Evolutionary conservation across 192 early-diverging fungal species (phyloP).

Genomic region (Linnemannia zychae): DNA sequence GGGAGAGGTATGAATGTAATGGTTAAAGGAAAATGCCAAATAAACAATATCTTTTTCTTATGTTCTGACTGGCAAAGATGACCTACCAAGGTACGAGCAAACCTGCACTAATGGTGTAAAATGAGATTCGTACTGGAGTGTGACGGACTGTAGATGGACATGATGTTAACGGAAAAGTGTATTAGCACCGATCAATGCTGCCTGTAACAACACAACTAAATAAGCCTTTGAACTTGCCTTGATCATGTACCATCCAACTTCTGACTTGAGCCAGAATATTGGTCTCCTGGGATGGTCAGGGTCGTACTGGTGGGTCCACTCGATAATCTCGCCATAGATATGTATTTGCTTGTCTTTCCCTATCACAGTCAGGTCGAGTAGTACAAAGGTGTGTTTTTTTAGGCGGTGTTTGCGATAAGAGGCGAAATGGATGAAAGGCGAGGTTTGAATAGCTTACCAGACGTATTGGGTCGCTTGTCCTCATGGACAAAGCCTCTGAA

Average conservation of each 20-base stretch:
- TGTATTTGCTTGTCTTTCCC: not conserved
- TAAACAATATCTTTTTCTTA: too few species aligned
- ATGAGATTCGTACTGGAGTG: not conserved
- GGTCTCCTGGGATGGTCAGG: not conserved
- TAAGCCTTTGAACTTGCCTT: slow-evolving; percentile 12
- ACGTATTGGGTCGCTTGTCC: not conserved
- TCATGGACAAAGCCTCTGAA: slow-evolving; percentile 21
- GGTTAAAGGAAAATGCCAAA: too few species aligned
- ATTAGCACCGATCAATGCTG: not conserved
- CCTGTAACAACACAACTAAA: not conserved
- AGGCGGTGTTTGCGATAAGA: not conserved
- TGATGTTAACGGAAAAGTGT: not conserved
- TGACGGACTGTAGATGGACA: not conserved
- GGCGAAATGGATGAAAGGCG: too few species aligned
- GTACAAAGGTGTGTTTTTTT: too few species aligned
- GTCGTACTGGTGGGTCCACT: slow-evolving; percentile 45
- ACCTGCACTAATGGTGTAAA: slow-evolving; percentile 5
- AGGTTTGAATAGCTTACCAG: too few species aligned
- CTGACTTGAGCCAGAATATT: slow-evolving; percentile 25
- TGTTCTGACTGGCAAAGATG: not conserved
- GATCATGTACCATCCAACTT: slow-evolving; percentile 41
- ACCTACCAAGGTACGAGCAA: slow-evolving; percentile 14
- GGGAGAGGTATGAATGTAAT: not conserved
- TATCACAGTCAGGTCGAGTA: not conserved
- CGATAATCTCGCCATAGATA: slow-evolving; percentile 19